These are phyloP conservation scores for Medicago arabica DNA, from an alignment of 306 rosid genomes.

Conservation along the genomic window DNA sequence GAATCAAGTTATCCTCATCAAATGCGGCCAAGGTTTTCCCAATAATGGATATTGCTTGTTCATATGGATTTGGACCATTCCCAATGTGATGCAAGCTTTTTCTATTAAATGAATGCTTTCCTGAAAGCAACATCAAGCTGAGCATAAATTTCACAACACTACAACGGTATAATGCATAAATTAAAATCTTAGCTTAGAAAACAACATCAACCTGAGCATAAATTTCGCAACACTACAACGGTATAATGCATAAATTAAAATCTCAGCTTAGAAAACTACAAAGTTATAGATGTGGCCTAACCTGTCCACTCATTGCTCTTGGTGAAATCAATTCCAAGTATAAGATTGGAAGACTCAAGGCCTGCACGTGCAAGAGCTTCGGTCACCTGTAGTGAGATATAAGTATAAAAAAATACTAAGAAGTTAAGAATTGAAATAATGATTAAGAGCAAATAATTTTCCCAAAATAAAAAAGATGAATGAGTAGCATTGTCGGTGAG, in stretches of 20 bases:
- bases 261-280: conserved; percentile 1
- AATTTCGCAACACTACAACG: conserved; percentile 47
- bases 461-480: conserved; percentile 25
- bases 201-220: conserved; percentile 43
- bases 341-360: conserved; percentile 96
- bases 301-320: conserved; percentile 99
- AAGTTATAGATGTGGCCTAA: conserved; percentile 36
- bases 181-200: conserved; percentile 8
- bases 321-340: conserved; percentile 92
- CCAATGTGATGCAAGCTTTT: conserved; percentile 89
- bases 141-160: conserved; percentile 48
- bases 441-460: neutral
- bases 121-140: conserved; percentile 56
- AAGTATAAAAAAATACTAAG: conserved; percentile 21
- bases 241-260: conserved; percentile 14
- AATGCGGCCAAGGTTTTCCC: conserved; percentile 89
- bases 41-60: conserved; percentile 89
- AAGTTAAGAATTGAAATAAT: conserved; percentile 14
- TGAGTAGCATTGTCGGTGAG: conserved; percentile 24
- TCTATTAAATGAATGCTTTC: conserved; percentile 66
- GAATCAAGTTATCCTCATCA: conserved; percentile 93
- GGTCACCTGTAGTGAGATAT: conserved; percentile 68
- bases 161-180: conserved; percentile 13
- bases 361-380: conserved; percentile 93
- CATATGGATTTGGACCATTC: conserved; percentile 75